These are phyloP conservation scores for Rhodotorula paludigena DNA, from an alignment of 768 basidiomycete species.

Conservation along the genomic window DNA sequence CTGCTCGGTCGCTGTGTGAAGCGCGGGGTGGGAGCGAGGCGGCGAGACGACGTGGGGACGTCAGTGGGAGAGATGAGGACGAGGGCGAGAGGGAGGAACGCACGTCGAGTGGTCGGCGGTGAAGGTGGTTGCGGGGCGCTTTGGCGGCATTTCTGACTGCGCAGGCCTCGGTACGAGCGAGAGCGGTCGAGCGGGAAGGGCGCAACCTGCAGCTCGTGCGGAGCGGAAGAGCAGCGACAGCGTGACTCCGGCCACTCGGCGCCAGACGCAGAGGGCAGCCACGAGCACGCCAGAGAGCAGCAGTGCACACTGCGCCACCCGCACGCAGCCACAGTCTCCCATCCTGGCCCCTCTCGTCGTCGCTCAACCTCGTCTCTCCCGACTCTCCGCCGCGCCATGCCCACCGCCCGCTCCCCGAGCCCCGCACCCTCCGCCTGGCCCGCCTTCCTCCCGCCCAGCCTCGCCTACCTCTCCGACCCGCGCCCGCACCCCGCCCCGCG, in stretches of 20 bases:
- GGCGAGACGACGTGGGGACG: background rate
- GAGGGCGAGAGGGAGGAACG: background rate
- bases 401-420: background rate
- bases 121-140: slow-evolving; percentile 18
- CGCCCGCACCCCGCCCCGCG: background rate
- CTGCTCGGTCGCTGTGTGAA: slow-evolving; percentile 17
- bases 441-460: slow-evolving; percentile 5
- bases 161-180: no score
- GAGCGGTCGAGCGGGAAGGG: no score
- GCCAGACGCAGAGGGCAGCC: no score
- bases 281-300: no score
- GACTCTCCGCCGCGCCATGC: background rate
- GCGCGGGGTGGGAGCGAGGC: background rate
- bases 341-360: background rate
- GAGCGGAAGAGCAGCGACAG: background rate
- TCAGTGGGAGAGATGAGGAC: background rate
- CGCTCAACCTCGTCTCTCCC: background rate
- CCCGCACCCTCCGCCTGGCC: background rate
- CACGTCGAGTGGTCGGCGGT: slow-evolving; percentile 7
- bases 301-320: no score
- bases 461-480: slow-evolving; percentile 8
- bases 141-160: slow-evolving; percentile 10
- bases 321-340: no score
- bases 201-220: no score
- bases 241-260: no score